A percentile compares a stretch with the other conserved stretches of the same genome.
Conservation (phyloP, 108 stramenopile genomes). For the Epithemia pelagica region DNA sequence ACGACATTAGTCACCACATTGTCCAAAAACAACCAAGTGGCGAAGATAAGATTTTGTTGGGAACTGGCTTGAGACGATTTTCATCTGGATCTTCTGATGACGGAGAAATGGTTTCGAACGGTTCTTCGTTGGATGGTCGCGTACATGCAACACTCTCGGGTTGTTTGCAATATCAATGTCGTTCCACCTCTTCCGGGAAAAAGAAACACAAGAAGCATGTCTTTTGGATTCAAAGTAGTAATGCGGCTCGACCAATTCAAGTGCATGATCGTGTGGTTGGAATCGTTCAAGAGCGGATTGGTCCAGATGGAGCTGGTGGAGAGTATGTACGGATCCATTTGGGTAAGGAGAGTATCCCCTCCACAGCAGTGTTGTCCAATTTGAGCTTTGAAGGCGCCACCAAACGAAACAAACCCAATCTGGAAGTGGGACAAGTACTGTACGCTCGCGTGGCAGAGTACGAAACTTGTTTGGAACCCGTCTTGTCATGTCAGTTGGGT, state of each 20-base stretch:
- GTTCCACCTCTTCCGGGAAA: neutral
- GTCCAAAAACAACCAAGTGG: neutral
- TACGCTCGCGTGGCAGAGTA: constrained; percentile 56
- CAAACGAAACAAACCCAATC: constrained; percentile 73
- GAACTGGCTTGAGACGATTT: neutral
- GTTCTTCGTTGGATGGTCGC: neutral
- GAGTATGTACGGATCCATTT: constrained; percentile 73
- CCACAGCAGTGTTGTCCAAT: constrained; percentile 39
- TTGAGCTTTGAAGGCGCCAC: constrained; percentile 76
- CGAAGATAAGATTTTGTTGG: neutral
- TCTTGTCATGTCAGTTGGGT: constrained; percentile 58
- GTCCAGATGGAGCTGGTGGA: constrained; percentile 50
- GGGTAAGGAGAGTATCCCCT: constrained; percentile 47
- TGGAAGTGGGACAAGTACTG: constrained; percentile 53
- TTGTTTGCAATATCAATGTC: neutral
- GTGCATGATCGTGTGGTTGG: constrained; percentile 68
- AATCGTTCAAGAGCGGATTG: constrained; percentile 73
- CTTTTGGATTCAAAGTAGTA: neutral
- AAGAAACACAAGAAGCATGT: neutral
- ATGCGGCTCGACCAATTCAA: neutral
- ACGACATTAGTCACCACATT: constrained; percentile 34
- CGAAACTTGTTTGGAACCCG: constrained; percentile 48
- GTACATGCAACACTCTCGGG: neutral
- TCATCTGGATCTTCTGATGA: too few species aligned
- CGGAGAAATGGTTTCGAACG: too few species aligned